These are phyloP conservation scores for Pharnaceum exiguum DNA, from an alignment of 148 eudicot genomes.

Conservation along the genomic window DNA sequence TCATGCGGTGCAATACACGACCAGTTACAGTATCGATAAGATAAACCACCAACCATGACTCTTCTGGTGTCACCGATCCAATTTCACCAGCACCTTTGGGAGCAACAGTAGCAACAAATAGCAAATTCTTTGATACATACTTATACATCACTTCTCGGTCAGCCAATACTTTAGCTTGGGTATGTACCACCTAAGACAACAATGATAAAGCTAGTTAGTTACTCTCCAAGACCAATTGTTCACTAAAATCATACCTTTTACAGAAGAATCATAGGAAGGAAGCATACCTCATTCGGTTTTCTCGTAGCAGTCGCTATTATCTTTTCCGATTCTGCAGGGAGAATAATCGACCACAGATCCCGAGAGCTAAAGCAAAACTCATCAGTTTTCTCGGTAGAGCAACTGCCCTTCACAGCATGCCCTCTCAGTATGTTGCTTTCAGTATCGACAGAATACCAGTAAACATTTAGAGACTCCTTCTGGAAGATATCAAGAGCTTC, in stretches of 20 bases:
- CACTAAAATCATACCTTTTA: constrained; percentile 10
- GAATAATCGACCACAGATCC: constrained; percentile 80
- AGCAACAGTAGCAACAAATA: constrained; percentile 82
- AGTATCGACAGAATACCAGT: constrained; percentile 91
- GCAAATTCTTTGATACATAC: constrained; percentile 78
- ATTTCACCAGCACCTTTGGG: constrained; percentile 86
- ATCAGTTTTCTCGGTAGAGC: constrained; percentile 44
- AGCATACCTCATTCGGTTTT: constrained; percentile 68
- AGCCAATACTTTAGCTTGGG: constrained; percentile 82
- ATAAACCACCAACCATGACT: constrained; percentile 76
- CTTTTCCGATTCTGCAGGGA: constrained; percentile 83
- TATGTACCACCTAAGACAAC: constrained; percentile 72
- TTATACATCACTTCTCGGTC: constrained; percentile 96
- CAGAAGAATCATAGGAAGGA: constrained; percentile 4
- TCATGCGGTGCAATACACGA: constrained; percentile 84
- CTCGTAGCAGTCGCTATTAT: constrained; percentile 67
- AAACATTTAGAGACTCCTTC: constrained; percentile 58
- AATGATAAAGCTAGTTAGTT: neutral
- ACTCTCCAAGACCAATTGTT: too few relatives aligned
- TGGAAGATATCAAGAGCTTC: constrained; percentile 74
- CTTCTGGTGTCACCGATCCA: constrained; percentile 91
- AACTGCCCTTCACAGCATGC: constrained; percentile 51
- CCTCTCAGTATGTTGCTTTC: constrained; percentile 68
- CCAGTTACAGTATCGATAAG: constrained; percentile 95
- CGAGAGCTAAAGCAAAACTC: constrained; percentile 65